phyloP scores from a whole-genome alignment of 2,329 filamentous ascomycete species.

The Fusarium protoensiforme region DNA sequence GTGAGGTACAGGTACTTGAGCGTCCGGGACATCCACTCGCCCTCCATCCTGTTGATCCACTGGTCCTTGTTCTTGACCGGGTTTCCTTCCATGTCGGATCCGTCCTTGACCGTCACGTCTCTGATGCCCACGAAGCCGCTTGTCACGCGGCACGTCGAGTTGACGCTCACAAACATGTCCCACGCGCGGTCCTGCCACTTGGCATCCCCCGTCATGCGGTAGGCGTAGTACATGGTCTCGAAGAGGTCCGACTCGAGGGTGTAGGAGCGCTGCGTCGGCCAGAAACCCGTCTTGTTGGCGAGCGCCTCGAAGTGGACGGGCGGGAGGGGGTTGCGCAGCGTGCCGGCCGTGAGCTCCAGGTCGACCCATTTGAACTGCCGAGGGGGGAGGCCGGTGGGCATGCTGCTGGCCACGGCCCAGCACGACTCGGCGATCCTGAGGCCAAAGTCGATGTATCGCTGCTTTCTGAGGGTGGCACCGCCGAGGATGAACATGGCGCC shows the following conservation, averaged over 20 bases:
- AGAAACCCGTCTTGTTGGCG: conserved; percentile 77
- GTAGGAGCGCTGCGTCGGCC: conserved; percentile 52
- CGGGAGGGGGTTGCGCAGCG: conserved; percentile 53
- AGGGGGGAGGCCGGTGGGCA: conserved; percentile 80
- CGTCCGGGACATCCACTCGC: conserved; percentile 89
- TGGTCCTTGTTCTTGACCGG: conserved; percentile 60
- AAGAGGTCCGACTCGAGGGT: conserved; percentile 62
- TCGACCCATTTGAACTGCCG: conserved; percentile 75
- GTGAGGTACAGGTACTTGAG: conserved; percentile 87
- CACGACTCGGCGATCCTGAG: conserved; percentile 78
- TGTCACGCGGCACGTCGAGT: conserved; percentile 68
- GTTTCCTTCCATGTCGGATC: conserved; percentile 21
- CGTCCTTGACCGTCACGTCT: conserved; percentile 69
- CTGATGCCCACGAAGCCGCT: conserved; percentile 74
- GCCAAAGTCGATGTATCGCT: conserved; percentile 79
- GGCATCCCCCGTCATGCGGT: conserved; percentile 77
- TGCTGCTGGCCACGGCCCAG: conserved; percentile 76
- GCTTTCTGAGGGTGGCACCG: conserved; percentile 73
- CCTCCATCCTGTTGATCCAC: conserved; percentile 80
- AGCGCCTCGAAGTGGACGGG: conserved; percentile 65
- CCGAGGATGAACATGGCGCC: conserved; percentile 89
- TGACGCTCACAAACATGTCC: conserved; percentile 79
- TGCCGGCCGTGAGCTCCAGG: conserved; percentile 46
- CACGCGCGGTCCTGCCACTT: conserved; percentile 89
- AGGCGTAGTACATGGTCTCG: conserved; percentile 89